Percentiles rank a stretch among this genome's conserved stretches.
phyloP scores from a whole-genome alignment of 345 rosid genomes.

The Linum lewisii region DNA sequence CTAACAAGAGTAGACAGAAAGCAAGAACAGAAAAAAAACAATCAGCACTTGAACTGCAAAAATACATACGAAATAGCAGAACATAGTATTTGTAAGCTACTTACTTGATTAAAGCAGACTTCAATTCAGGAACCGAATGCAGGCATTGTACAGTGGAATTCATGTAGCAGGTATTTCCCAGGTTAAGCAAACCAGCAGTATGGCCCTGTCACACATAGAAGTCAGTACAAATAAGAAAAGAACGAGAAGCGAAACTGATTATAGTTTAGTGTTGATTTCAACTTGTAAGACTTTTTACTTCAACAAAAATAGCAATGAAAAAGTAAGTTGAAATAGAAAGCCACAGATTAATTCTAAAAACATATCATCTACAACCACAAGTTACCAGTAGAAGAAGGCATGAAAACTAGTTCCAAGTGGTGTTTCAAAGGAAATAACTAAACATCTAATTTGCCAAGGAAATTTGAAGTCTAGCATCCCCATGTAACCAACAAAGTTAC shows the following conservation, averaged over 20 bases:
- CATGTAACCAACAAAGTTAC: not conserved
- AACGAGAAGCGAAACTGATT: slow-evolving; percentile 8
- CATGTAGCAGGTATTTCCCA: slow-evolving; percentile 99
- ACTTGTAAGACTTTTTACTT: no score
- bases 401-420: not conserved
- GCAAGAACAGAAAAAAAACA: slow-evolving; percentile 9
- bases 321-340: not conserved
- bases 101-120: slow-evolving; percentile 64
- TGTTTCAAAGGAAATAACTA: not conserved
- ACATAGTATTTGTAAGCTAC: slow-evolving; percentile 12
- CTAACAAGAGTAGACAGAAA: slow-evolving; percentile 27
- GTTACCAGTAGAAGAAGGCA: not conserved
- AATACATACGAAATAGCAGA: not conserved
- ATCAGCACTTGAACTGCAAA: slow-evolving; percentile 8
- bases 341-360: not conserved
- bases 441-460: not conserved
- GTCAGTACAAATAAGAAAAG: not conserved
- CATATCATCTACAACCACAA: not conserved
- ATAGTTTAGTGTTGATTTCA: not conserved
- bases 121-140: slow-evolving; percentile 97
- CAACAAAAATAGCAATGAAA: no score
- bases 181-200: slow-evolving; percentile 81
- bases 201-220: slow-evolving; percentile 49
- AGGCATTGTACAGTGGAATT: slow-evolving; percentile 92
- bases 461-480: not conserved